phyloP scores from a whole-genome alignment of 2,329 filamentous ascomycete species.

The Coniochaeta ligniaria region DNA sequence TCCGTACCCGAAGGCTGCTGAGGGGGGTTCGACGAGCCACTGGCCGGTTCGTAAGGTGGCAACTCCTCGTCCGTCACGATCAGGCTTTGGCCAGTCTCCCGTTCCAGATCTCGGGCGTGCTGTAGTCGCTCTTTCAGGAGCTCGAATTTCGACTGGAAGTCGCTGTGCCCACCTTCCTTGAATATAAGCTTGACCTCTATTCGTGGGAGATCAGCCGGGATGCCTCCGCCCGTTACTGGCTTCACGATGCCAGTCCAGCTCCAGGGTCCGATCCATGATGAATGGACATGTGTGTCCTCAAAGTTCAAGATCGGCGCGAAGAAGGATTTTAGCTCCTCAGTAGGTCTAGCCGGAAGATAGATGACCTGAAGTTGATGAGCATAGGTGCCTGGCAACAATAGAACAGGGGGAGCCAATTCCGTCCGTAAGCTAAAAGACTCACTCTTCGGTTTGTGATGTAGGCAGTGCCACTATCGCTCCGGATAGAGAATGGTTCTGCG shows the following conservation, averaged over 20 bases:
- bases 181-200: constrained; percentile 83
- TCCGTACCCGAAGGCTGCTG: constrained; percentile 7
- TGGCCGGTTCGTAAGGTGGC: constrained; percentile 72
- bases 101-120: constrained; percentile 69
- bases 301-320: constrained; percentile 82
- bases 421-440: constrained; percentile 22
- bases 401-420: background rate
- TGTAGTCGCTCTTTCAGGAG: constrained; percentile 75
- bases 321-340: constrained; percentile 73
- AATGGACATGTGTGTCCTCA: constrained; percentile 76
- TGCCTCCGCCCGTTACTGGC: constrained; percentile 76
- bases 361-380: constrained; percentile 54
- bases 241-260: constrained; percentile 77
- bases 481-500: constrained; percentile 57
- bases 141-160: constrained; percentile 79
- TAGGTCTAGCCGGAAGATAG: constrained; percentile 71
- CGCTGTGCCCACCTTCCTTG: constrained; percentile 90
- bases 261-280: constrained; percentile 90
- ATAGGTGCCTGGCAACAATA: background rate
- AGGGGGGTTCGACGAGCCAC: constrained; percentile 11
- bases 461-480: constrained; percentile 66
- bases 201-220: constrained; percentile 64
- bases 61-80: constrained; percentile 70
- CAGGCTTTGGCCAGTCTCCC: constrained; percentile 57
- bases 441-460: constrained; percentile 84